Conservation (phyloP, 2,329 filamentous ascomycete genomes). For the Fusarium annulatum region DNA sequence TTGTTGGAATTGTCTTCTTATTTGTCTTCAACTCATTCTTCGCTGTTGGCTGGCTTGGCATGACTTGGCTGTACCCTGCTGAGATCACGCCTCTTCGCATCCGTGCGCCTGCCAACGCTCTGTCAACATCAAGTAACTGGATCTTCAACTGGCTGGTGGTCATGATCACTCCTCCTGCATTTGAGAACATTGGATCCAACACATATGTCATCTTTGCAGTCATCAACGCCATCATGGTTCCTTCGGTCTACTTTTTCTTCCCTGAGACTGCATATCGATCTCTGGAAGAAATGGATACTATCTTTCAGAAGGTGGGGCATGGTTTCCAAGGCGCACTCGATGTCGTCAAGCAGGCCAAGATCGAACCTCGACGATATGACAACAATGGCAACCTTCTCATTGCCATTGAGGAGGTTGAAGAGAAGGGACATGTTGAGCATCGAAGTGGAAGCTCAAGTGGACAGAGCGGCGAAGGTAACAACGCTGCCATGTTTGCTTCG, state of each 20-base stretch:
- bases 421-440: conserved; percentile 49
- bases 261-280: conserved; percentile 73
- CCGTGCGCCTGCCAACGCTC: conserved; percentile 69
- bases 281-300: conserved; percentile 74
- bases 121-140: conserved; percentile 67
- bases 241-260: conserved; percentile 70
- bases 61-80: conserved; percentile 72
- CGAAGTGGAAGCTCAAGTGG: conserved; percentile 45
- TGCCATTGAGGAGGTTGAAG: conserved; percentile 55
- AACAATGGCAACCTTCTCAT: conserved; percentile 69
- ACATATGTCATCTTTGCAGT: conserved; percentile 75
- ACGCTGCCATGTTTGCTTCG: conserved; percentile 45
- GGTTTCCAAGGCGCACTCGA: conserved; percentile 53
- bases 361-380: conserved; percentile 67
- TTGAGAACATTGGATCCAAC: conserved; percentile 66
- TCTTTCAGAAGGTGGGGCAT: conserved; percentile 66
- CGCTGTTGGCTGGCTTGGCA: conserved; percentile 68
- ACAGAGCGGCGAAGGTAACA: conserved; percentile 25
- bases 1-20: conserved; percentile 73
- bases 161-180: conserved; percentile 70
- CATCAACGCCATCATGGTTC: conserved; percentile 71
- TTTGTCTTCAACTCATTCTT: conserved; percentile 71
- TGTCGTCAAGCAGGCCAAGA: conserved; percentile 52
- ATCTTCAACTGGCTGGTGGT: conserved; percentile 73
- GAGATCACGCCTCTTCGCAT: conserved; percentile 76